Percentiles rank a stretch among this genome's conserved stretches.
Evolutionary conservation across 2,329 filamentous ascomycete genomes (phyloP).

Genomic region (Periconia sp.): DNA sequence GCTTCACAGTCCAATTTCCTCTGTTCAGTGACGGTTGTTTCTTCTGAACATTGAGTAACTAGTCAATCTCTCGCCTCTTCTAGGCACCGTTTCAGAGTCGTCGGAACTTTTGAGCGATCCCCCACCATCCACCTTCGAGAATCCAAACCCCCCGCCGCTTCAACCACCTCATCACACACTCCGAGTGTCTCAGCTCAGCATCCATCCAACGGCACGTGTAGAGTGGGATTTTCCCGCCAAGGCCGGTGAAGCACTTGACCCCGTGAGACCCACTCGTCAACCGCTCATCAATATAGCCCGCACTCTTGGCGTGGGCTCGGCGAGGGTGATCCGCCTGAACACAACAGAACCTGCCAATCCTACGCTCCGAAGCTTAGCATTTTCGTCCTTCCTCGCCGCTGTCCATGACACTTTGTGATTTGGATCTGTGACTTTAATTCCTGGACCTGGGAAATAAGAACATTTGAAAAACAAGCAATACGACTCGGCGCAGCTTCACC

Average conservation of each 20-base stretch:
- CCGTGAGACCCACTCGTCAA: background rate
- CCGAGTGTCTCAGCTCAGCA: background rate
- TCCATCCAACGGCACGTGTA: background rate
- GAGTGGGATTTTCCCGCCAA: conserved; percentile 1
- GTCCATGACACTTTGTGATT: background rate
- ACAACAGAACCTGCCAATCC: no score
- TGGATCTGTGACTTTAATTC: background rate
- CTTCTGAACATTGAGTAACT: no score
- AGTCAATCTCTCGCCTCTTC: no score
- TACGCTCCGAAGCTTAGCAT: background rate
- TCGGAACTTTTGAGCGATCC: conserved; percentile 10
- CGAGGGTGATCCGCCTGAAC: no score
- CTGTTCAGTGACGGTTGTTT: background rate
- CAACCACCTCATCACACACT: background rate
- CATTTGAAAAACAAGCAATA: background rate
- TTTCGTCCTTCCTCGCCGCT: background rate
- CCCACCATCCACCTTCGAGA: conserved; percentile 7
- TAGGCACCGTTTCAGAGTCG: conserved; percentile 10
- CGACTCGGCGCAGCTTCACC: background rate
- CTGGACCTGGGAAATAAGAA: background rate
- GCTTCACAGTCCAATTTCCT: background rate
- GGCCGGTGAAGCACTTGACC: conserved; percentile 4
- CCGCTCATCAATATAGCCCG: background rate
- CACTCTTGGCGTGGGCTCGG: background rate
- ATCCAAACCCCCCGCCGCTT: background rate